These are phyloP conservation scores for Rhizopogon vulgaris DNA, from an alignment of 768 basidiomycete species.

Conservation along the genomic window DNA sequence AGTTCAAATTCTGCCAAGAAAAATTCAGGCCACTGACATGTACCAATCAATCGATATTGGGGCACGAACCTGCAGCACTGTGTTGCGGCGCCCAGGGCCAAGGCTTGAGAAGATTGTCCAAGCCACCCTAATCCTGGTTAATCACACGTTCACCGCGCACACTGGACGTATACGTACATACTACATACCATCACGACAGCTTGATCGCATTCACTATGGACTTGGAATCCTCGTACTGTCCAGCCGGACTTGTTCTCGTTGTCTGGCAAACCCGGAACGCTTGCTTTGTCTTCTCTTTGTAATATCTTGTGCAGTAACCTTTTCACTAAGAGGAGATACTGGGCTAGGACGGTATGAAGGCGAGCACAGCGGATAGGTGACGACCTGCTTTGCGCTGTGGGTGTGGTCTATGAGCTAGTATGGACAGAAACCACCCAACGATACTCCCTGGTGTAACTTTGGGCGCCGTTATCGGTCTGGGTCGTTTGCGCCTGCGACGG, in stretches of 20 bases:
- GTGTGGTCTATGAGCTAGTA: slow-evolving; percentile 96
- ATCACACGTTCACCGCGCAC: neutral
- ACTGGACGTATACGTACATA: no score
- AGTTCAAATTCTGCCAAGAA: slow-evolving; percentile 72
- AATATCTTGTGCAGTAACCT: slow-evolving; percentile 75
- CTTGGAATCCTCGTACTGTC: slow-evolving; percentile 89
- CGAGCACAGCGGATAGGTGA: slow-evolving; percentile 68
- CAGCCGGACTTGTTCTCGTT: slow-evolving; percentile 84
- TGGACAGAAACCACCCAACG: slow-evolving; percentile 63
- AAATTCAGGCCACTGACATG: neutral
- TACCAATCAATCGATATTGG: neutral
- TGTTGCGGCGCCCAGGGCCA: slow-evolving; percentile 76
- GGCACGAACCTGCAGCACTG: slow-evolving; percentile 85
- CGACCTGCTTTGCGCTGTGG: slow-evolving; percentile 89
- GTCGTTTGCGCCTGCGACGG: slow-evolving; percentile 59
- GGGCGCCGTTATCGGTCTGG: slow-evolving; percentile 63
- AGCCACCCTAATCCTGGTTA: slow-evolving; percentile 55
- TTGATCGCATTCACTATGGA: slow-evolving; percentile 81
- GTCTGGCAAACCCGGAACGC: slow-evolving; percentile 68
- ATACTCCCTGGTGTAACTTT: slow-evolving; percentile 80
- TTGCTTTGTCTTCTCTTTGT: slow-evolving; percentile 65
- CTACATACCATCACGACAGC: slow-evolving; percentile 86
- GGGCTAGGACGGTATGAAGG: slow-evolving; percentile 85
- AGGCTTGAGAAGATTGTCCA: slow-evolving; percentile 96
- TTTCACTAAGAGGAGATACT: slow-evolving; percentile 72